Evolutionary conservation across 192 early-diverging fungal genomes (phyloP).

Genomic region (Linnemannia schmuckeri): DNA sequence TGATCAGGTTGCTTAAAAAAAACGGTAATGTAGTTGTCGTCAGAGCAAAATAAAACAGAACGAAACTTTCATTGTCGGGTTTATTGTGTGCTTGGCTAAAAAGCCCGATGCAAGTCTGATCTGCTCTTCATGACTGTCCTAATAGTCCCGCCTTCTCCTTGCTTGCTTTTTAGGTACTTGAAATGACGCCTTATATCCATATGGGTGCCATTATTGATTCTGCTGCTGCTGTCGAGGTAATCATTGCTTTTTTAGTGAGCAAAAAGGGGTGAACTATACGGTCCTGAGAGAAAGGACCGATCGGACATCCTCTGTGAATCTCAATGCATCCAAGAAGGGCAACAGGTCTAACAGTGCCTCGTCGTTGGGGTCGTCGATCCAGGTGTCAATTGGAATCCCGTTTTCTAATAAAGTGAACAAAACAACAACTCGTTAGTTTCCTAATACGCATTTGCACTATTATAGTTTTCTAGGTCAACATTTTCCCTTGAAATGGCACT

Average conservation of each 20-base stretch:
- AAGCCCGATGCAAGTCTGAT: no score
- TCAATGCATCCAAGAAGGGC: constrained; percentile 89
- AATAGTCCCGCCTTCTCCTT: background rate
- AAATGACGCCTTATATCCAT: background rate
- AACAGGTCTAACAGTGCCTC: constrained; percentile 88
- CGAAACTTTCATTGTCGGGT: no score
- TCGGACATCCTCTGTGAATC: constrained; percentile 89
- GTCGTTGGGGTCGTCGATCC: constrained; percentile 84
- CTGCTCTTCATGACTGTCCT: no score
- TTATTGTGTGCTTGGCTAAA: no score
- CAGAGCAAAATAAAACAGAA: no score
- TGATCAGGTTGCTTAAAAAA: no score
- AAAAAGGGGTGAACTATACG: constrained; percentile 27
- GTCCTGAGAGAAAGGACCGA: constrained; percentile 73
- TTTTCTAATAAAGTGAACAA: constrained; percentile 72
- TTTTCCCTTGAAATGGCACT: background rate
- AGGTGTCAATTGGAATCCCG: constrained; percentile 90
- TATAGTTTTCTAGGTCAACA: background rate
- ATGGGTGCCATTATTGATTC: background rate
- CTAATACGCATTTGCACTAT: background rate
- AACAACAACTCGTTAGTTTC: background rate
- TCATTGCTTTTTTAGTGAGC: no score
- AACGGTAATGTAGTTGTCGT: no score
- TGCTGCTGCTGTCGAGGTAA: background rate
- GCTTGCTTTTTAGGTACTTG: background rate